Conservation (phyloP, 1,284 basidiomycete species). For the Cutaneotrichosporon sp. region DNA sequence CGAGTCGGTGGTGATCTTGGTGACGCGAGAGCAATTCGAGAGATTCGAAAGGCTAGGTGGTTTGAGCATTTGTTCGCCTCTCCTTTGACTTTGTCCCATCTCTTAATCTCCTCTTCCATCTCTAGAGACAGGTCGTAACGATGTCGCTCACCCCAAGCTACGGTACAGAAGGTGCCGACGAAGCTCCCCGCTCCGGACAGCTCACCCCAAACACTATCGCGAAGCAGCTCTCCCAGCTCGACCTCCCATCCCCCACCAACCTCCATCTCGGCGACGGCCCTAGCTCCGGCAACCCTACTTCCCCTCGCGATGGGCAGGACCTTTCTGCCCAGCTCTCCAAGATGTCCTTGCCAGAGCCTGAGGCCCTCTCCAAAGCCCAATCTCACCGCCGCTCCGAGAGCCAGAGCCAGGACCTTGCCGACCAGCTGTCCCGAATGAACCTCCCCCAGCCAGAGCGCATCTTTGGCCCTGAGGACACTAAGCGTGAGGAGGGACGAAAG, state of each 20-base stretch:
- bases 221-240: conserved; percentile 43
- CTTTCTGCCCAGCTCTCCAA: conserved; percentile 23
- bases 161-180: conserved; percentile 10
- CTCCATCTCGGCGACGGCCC: conserved; percentile 31
- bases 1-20: too few species aligned
- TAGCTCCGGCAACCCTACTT: conserved; percentile 5
- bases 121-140: not conserved
- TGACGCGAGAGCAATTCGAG: too few species aligned
- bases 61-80: too few species aligned
- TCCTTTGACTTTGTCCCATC: not conserved
- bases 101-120: not conserved
- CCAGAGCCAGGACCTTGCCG: conserved; percentile 45
- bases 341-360: conserved; percentile 45
- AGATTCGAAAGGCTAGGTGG: too few species aligned
- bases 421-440: conserved; percentile 43
- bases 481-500: conserved; percentile 18
- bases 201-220: conserved; percentile 45
- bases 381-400: conserved; percentile 39
- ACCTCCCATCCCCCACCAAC: conserved; percentile 42
- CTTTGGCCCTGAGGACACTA: conserved; percentile 40
- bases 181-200: conserved; percentile 22
- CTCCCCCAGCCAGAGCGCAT: conserved; percentile 49
- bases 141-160: conserved; percentile 13
- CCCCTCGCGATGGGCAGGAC: conserved; percentile 6
- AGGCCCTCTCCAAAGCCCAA: conserved; percentile 36